Evolutionary conservation across 306 rosid species (phyloP).

Genomic region (Argentina anserina): DNA sequence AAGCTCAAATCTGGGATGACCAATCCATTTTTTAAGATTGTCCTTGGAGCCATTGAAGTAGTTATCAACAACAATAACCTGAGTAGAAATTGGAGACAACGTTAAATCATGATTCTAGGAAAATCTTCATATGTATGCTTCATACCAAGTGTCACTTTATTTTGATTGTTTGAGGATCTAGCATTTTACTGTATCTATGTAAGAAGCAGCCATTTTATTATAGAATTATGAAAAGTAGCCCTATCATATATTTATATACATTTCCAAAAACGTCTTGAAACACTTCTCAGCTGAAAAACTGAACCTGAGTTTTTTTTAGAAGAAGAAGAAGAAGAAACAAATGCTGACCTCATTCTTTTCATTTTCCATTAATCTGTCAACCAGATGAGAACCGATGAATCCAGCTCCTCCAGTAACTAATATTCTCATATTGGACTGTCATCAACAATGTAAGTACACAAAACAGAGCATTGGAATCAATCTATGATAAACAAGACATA

Average conservation of each 20-base stretch:
- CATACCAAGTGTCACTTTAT: not conserved
- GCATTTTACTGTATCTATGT: not conserved
- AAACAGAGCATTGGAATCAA: constrained; percentile 9
- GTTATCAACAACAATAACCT: constrained; percentile 92
- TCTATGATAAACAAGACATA: not conserved
- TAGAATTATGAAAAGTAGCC: not conserved
- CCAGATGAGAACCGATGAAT: constrained; percentile 96
- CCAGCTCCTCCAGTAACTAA: constrained; percentile 98
- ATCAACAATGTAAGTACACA: constrained; percentile 10
- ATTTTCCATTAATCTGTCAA: constrained; percentile 91
- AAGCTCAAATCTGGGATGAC: constrained; percentile 96
- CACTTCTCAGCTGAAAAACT: constrained; percentile 9
- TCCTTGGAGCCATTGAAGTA: constrained; percentile 95
- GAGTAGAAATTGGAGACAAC: constrained; percentile 13
- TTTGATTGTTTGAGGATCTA: not conserved
- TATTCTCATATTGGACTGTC: constrained; percentile 90
- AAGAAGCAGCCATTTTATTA: not conserved
- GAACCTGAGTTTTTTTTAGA: not conserved
- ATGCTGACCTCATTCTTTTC: constrained; percentile 81
- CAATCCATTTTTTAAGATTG: constrained; percentile 86
- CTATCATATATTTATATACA: no score
- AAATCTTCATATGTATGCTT: not conserved
- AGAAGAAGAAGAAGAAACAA: not conserved
- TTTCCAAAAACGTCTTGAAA: not conserved
- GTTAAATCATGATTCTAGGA: not conserved